phyloP scores from a whole-genome alignment of 2,329 filamentous ascomycete genomes.

The Fusarium camptoceras region DNA sequence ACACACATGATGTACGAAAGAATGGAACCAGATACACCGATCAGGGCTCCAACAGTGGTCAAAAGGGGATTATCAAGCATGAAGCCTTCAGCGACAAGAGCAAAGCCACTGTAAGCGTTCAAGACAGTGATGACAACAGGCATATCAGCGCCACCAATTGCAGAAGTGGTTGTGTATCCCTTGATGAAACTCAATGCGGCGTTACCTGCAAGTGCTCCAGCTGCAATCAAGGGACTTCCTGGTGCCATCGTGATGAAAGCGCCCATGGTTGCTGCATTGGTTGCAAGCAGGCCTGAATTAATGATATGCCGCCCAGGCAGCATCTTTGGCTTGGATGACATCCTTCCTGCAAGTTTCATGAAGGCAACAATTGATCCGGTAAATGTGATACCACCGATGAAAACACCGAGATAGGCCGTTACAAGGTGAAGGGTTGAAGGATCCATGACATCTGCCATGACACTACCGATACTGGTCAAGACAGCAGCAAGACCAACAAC shows the following conservation, averaged over 20 bases:
- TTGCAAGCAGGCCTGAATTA: constrained; percentile 79
- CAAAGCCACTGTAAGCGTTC: constrained; percentile 92
- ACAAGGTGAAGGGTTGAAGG: constrained; percentile 85
- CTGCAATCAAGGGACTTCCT: constrained; percentile 81
- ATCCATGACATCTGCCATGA: constrained; percentile 78
- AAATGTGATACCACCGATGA: constrained; percentile 90
- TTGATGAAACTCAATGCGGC: constrained; percentile 84
- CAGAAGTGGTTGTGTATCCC: constrained; percentile 87
- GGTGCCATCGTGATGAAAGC: constrained; percentile 86
- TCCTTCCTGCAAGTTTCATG: constrained; percentile 83
- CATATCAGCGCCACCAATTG: constrained; percentile 95
- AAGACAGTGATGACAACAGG: constrained; percentile 90
- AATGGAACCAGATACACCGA: constrained; percentile 89
- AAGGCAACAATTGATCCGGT: constrained; percentile 92
- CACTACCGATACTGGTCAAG: constrained; percentile 87
- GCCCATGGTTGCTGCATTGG: constrained; percentile 85
- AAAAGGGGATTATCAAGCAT: constrained; percentile 91
- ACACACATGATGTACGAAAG: constrained; percentile 89
- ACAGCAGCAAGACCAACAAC: constrained; percentile 92
- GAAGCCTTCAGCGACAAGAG: constrained; percentile 88
- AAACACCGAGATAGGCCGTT: constrained; percentile 85
- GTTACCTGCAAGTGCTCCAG: constrained; percentile 80
- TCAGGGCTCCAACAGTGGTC: constrained; percentile 86
- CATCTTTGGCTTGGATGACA: constrained; percentile 80
- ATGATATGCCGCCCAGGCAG: constrained; percentile 80